phyloP scores from a whole-genome alignment of 352 stramenopile genomes.

The Phytopythium mirpurense region DNA sequence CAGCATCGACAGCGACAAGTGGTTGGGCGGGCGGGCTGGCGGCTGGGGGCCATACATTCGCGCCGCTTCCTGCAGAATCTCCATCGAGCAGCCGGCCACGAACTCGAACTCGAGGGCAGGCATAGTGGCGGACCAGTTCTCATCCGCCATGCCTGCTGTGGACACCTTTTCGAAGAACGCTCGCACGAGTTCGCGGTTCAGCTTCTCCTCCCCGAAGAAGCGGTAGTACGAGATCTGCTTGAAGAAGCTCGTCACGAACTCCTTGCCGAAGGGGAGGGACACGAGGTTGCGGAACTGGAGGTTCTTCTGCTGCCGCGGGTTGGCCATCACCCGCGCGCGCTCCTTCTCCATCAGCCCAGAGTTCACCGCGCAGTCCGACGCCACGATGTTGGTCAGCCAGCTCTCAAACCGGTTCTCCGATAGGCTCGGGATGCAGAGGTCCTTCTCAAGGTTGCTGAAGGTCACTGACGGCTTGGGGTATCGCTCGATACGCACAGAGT shows the following conservation, averaged over 20 bases:
- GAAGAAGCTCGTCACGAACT: slow-evolving; percentile 66
- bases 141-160: slow-evolving; percentile 57
- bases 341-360: slow-evolving; percentile 45
- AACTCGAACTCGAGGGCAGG: slow-evolving; percentile 32
- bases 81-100: slow-evolving; percentile 57
- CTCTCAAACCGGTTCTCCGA: slow-evolving; percentile 70
- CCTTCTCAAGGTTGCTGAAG: slow-evolving; percentile 61
- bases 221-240: slow-evolving; percentile 65
- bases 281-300: slow-evolving; percentile 65
- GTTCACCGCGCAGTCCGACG: slow-evolving; percentile 44
- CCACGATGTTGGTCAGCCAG: slow-evolving; percentile 62
- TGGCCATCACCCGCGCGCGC: slow-evolving; percentile 32
- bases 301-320: slow-evolving; percentile 64
- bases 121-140: slow-evolving; percentile 49
- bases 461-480: slow-evolving; percentile 70
- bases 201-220: slow-evolving; percentile 69
- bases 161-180: slow-evolving; percentile 82
- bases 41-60: slow-evolving; percentile 61
- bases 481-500: slow-evolving; percentile 70
- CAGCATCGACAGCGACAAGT: slow-evolving; percentile 32
- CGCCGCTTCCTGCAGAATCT: slow-evolving; percentile 71
- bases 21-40: slow-evolving; percentile 21
- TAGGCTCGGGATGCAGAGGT: slow-evolving; percentile 47
- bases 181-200: slow-evolving; percentile 60
- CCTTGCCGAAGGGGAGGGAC: slow-evolving; percentile 54